Evolutionary conservation across 371 early-diverging fungal species (phyloP).

Genomic region (Mortierella sp.): DNA sequence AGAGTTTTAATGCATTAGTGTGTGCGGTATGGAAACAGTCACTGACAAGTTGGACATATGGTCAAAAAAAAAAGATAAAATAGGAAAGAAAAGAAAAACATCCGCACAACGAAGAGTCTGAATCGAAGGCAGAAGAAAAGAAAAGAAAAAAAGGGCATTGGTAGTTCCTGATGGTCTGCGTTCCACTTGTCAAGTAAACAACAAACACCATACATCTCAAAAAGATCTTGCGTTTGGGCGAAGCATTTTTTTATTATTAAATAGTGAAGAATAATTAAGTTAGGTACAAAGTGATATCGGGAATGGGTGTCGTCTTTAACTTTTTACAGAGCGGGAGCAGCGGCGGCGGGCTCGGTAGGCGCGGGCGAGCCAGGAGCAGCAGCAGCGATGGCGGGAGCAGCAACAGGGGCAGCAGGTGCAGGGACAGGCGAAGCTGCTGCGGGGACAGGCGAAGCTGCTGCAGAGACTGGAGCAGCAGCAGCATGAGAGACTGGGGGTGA

Average conservation of each 20-base stretch:
- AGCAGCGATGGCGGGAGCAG: too few relatives aligned
- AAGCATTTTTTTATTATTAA: background rate
- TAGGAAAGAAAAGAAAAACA: background rate
- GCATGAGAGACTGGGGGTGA: constrained; percentile 16
- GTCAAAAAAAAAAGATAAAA: background rate
- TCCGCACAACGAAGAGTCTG: background rate
- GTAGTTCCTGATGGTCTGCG: background rate
- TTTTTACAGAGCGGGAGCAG: constrained; percentile 1
- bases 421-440: constrained; percentile 7
- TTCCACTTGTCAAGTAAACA: background rate
- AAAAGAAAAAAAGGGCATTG: background rate
- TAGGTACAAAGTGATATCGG: background rate
- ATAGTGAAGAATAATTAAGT: background rate
- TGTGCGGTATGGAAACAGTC: too few relatives aligned
- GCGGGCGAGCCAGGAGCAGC: background rate
- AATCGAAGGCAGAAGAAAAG: too few relatives aligned
- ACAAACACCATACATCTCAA: background rate
- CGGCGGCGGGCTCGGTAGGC: background rate
- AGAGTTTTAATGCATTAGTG: too few relatives aligned
- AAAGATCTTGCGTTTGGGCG: background rate
- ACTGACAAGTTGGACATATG: too few relatives aligned
- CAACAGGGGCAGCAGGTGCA: constrained; percentile 5
- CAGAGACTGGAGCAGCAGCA: constrained; percentile 4
- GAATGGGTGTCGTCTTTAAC: background rate
- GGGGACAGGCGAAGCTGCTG: background rate